A percentile compares a stretch with the other conserved stretches of the same genome.
These are phyloP conservation scores for Malassezia globosa DNA, from an alignment of 1,284 basidiomycete genomes.

Conservation along the genomic window DNA sequence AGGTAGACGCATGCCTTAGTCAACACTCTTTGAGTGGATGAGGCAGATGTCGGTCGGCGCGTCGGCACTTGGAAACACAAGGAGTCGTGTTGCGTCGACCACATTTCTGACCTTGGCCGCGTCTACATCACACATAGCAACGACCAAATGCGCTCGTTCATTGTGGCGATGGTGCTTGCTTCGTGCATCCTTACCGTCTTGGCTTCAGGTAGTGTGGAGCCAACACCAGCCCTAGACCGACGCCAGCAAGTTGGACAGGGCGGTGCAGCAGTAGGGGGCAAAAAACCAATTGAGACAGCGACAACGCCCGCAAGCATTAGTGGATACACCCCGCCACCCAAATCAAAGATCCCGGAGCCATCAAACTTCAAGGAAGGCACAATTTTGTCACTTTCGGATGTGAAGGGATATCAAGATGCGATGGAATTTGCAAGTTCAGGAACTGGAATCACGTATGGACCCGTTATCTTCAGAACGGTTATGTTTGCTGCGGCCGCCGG, in stretches of 20 bases:
- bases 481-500: neutral
- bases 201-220: neutral
- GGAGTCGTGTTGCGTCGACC: too few species aligned
- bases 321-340: constrained; percentile 29
- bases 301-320: constrained; percentile 27
- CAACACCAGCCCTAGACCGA: constrained; percentile 14
- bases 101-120: too few species aligned
- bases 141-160: neutral
- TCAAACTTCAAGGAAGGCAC: constrained; percentile 21
- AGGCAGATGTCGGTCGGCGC: neutral
- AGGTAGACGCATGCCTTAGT: constrained; percentile 6
- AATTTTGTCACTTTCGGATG: constrained; percentile 21
- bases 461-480: neutral
- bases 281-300: constrained; percentile 17
- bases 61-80: too few species aligned
- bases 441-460: neutral
- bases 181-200: neutral
- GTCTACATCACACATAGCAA: too few species aligned
- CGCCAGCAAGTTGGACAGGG: constrained; percentile 17
- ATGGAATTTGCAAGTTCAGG: neutral
- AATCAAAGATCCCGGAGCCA: constrained; percentile 16
- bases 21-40: neutral
- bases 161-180: neutral
- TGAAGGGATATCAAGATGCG: constrained; percentile 27
- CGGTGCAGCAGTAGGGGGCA: constrained; percentile 14